Evolutionary conservation across 805 yeast species (phyloP).

Genomic region (Yueomyces sinensis): DNA sequence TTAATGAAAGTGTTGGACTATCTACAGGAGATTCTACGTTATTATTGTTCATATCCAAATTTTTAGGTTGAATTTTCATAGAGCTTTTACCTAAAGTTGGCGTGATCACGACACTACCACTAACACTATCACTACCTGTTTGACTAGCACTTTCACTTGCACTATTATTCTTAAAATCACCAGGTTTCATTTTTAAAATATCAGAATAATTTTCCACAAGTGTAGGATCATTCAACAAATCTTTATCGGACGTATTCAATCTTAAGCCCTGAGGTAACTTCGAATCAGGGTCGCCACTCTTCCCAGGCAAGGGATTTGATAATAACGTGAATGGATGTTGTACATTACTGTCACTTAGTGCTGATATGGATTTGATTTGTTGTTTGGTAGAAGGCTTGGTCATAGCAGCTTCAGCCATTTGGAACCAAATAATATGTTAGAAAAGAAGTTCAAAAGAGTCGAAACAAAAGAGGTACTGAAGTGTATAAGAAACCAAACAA

Average conservation of each 20-base stretch:
- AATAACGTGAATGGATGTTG: background rate
- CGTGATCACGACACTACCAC: constrained; percentile 21
- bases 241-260: background rate
- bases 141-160: background rate
- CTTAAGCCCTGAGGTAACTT: background rate
- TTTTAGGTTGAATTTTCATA: background rate
- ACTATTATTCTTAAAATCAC: background rate
- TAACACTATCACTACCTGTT: constrained; percentile 8
- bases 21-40: background rate
- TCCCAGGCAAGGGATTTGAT: no score
- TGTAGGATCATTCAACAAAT: constrained; percentile 17
- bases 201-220: constrained; percentile 21
- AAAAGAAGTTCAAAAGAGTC: no score
- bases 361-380: background rate
- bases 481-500: no score
- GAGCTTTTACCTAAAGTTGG: constrained; percentile 2
- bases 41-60: background rate
- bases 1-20: background rate
- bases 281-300: background rate
- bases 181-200: constrained; percentile 9
- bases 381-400: background rate
- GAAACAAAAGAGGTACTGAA: no score
- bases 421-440: no score
- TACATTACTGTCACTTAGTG: background rate
- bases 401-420: background rate